Evolutionary conservation across 1,284 basidiomycete species (phyloP), one percentile per base, ranked within the genome.

Genomic region (Rugosomyces carneus): DNA sequence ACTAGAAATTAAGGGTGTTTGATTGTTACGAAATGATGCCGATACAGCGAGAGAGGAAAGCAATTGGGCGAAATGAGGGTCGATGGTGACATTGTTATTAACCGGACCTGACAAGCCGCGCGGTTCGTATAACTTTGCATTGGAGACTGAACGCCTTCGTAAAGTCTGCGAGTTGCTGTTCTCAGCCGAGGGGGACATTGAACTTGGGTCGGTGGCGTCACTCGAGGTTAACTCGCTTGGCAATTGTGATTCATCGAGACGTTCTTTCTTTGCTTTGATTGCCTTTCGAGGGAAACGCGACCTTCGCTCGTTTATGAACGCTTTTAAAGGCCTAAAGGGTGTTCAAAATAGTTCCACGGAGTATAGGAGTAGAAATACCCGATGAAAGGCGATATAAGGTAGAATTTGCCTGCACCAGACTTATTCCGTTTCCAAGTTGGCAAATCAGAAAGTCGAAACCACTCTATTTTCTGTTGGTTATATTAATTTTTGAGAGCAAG

Each of bases 331-430:
- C 13, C 85, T 89, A 51, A 0, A 49, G 8, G 23, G 57, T 48
- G 43, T 11, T 37, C 42, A 20, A 37, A 15, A 8, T 27, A 46
- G 44, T 26, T 6, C 19, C 16, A 24, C 19, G n/a, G 27, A 29
- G n/a, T 11, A 38, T 42, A 21, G 39, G 18, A 38, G 31, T 6
- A 51, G 29, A 29, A 85, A 56, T 65, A 94, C 89, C 75, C 78
- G 49, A 98, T 92, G 70, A 99, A 98, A 1, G 95, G 95, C 1
- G 92, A 84, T 41, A 99, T 93, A 58, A 97, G 76, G 69, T 97
- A 99, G 67, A 97, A 98, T 61, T 92, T 93, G 44, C 90, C 78
- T 23, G 81, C 69, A 45, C 77, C 67, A 48, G 78, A 62, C 63
- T 82, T 87, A 57, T 86, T 87, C 50, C 84, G 82, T 61, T 82